phyloP scores from a whole-genome alignment of 2,329 filamentous ascomycete species.

The Fusarium humuli region DNA sequence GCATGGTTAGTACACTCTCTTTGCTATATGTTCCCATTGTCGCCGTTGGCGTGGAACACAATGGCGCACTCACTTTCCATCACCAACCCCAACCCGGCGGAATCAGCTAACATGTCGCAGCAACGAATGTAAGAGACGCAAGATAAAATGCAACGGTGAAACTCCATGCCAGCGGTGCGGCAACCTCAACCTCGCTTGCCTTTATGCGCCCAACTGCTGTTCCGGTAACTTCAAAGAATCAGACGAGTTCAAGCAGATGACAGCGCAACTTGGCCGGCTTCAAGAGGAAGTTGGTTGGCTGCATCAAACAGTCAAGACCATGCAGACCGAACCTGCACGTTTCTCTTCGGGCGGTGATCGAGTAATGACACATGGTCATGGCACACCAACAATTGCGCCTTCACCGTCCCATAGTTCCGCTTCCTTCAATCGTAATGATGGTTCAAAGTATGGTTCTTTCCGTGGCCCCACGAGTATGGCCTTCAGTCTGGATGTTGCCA shows the following conservation, averaged over 20 bases:
- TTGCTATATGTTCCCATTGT: background rate
- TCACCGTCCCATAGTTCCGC: slow-evolving; percentile 58
- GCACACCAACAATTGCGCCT: slow-evolving; percentile 52
- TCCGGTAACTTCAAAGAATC: slow-evolving; percentile 89
- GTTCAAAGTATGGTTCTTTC: slow-evolving; percentile 72
- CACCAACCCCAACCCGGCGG: background rate
- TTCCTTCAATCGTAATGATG: slow-evolving; percentile 55
- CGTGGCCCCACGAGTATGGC: slow-evolving; percentile 87
- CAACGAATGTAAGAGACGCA: slow-evolving; percentile 80
- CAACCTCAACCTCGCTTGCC: slow-evolving; percentile 73
- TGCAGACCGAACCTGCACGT: slow-evolving; percentile 68
- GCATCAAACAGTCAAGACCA: slow-evolving; percentile 75
- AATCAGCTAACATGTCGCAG: slow-evolving; percentile 52
- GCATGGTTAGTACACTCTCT: slow-evolving; percentile 63
- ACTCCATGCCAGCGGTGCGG: slow-evolving; percentile 75
- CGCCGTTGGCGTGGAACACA: background rate
- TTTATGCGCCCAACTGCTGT: slow-evolving; percentile 75
- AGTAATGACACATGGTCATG: slow-evolving; percentile 51
- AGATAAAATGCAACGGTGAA: slow-evolving; percentile 80
- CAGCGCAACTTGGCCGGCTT: slow-evolving; percentile 76
- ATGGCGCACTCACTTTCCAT: background rate
- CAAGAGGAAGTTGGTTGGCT: slow-evolving; percentile 88
- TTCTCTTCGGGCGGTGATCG: slow-evolving; percentile 59
- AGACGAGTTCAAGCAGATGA: slow-evolving; percentile 88
- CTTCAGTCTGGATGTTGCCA: slow-evolving; percentile 88